A percentile compares a stretch with the other conserved stretches of the same genome.
Conservation (phyloP, 164 flowering plant species). For the Kalanchoe fedtschenkoi region DNA sequence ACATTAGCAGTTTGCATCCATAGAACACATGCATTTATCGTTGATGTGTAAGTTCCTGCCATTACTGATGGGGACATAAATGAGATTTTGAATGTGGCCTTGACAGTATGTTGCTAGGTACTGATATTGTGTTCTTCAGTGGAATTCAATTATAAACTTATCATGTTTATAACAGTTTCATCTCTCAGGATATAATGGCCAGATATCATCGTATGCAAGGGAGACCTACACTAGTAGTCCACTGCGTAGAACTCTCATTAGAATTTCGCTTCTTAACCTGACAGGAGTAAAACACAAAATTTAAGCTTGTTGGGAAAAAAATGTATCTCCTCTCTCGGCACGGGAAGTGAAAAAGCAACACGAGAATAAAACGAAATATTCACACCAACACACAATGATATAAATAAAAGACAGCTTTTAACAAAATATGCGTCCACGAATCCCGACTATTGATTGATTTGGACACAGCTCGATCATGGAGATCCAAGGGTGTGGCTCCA, state of each 20-base stretch:
- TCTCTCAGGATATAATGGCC: too few relatives aligned
- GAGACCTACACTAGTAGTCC: slow-evolving; percentile 37
- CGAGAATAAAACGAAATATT: too few relatives aligned
- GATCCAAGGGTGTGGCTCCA: too few relatives aligned
- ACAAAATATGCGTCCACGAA: too few relatives aligned
- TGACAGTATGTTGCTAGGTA: slow-evolving; percentile 3
- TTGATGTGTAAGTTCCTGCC: not conserved
- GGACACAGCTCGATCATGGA: too few relatives aligned
- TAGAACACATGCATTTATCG: not conserved
- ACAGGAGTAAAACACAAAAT: not conserved
- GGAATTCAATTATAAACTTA: too few relatives aligned
- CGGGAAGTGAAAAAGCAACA: not conserved
- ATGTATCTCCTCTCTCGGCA: not conserved
- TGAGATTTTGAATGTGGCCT: not conserved
- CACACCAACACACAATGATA: too few relatives aligned
- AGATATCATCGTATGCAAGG: too few relatives aligned
- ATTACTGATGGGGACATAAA: not conserved
- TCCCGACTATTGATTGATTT: too few relatives aligned
- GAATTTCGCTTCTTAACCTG: slow-evolving; percentile 82
- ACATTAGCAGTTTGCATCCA: not conserved
- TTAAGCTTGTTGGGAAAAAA: not conserved
- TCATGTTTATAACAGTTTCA: too few relatives aligned
- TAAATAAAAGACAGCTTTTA: too few relatives aligned
- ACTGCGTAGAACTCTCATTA: slow-evolving; percentile 94
- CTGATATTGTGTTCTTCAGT: not conserved